Conservation (phyloP, 1,284 basidiomycete species). For the Trichosporon sp. region DNA sequence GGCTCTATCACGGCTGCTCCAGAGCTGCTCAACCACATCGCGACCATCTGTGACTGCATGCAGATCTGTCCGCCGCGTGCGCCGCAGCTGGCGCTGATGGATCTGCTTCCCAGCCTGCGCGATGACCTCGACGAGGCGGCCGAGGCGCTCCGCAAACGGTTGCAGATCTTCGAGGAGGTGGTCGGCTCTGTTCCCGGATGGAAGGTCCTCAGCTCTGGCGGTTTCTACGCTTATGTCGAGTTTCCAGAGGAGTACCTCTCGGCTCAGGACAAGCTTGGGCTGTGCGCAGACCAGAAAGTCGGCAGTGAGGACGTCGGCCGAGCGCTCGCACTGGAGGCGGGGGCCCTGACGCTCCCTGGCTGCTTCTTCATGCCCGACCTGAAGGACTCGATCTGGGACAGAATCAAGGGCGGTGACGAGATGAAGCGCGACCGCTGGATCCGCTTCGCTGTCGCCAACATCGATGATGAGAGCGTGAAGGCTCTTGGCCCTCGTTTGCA, state of each 20-base stretch:
- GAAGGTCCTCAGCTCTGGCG: slow-evolving; percentile 63
- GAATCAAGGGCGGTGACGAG: slow-evolving; percentile 29
- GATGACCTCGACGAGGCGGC: slow-evolving; percentile 56
- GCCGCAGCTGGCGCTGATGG: slow-evolving; percentile 62
- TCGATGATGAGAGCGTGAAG: slow-evolving; percentile 59
- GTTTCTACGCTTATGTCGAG: slow-evolving; percentile 68
- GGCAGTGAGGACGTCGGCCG: slow-evolving; percentile 56
- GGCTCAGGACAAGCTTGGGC: slow-evolving; percentile 53
- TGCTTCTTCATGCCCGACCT: slow-evolving; percentile 57
- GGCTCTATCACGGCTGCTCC: slow-evolving; percentile 68
- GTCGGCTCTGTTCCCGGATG: slow-evolving; percentile 53
- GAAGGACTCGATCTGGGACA: slow-evolving; percentile 33
- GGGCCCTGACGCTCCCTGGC: slow-evolving; percentile 64
- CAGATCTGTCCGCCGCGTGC: slow-evolving; percentile 69
- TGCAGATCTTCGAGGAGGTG: slow-evolving; percentile 54
- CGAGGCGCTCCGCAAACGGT: slow-evolving; percentile 55
- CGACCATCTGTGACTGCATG: slow-evolving; percentile 68
- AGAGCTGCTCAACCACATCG: slow-evolving; percentile 54
- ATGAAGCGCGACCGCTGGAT: slow-evolving; percentile 24
- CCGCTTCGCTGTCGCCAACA: slow-evolving; percentile 72
- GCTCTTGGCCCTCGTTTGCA: slow-evolving; percentile 58
- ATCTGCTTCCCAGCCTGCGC: slow-evolving; percentile 56
- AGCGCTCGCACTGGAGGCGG: slow-evolving; percentile 58
- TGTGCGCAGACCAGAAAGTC: slow-evolving; percentile 46
- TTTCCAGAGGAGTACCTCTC: slow-evolving; percentile 57